A percentile compares a stretch with the other conserved stretches of the same genome.
Conservation (phyloP, 1,284 basidiomycete genomes). For the Sanguinoderma infundibulare region DNA sequence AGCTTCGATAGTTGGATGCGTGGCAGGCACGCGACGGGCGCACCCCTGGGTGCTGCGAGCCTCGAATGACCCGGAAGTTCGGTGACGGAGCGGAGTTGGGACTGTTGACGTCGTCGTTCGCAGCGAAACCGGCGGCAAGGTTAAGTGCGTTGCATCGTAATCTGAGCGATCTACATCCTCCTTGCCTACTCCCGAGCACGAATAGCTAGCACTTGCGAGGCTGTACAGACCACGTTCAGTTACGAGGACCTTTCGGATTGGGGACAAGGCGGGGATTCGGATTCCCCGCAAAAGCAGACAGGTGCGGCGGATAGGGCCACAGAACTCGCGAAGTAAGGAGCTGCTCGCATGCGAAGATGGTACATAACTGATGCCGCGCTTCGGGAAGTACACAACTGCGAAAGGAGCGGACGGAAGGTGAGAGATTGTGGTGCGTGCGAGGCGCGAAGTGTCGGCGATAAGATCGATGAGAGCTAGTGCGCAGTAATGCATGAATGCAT, state of each 20-base stretch:
- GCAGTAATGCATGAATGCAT: not conserved
- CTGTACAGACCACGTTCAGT: too few relatives aligned
- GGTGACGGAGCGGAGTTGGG: too few relatives aligned
- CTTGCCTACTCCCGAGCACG: too few relatives aligned
- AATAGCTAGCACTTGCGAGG: too few relatives aligned
- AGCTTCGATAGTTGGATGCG: not conserved
- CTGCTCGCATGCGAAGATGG: not conserved
- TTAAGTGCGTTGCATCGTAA: too few relatives aligned
- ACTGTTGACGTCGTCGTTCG: too few relatives aligned
- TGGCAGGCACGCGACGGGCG: not conserved
- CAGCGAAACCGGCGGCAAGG: too few relatives aligned
- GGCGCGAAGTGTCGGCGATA: not conserved
- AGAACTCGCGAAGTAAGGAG: slow-evolving; percentile 1
- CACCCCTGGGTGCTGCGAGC: not conserved
- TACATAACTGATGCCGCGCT: slow-evolving; percentile 1
- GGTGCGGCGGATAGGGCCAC: too few relatives aligned
- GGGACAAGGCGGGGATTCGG: not conserved
- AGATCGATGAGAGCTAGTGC: not conserved
- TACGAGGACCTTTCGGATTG: too few relatives aligned
- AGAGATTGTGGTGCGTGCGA: not conserved
- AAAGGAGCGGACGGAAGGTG: slow-evolving; percentile 8
- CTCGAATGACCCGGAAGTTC: too few relatives aligned
- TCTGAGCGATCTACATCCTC: too few relatives aligned
- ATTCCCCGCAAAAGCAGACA: too few relatives aligned
- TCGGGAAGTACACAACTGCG: slow-evolving; percentile 11